These are phyloP conservation scores for Pleurostoma richardsiae DNA, from an alignment of 2,329 filamentous ascomycete genomes.

Conservation along the genomic window DNA sequence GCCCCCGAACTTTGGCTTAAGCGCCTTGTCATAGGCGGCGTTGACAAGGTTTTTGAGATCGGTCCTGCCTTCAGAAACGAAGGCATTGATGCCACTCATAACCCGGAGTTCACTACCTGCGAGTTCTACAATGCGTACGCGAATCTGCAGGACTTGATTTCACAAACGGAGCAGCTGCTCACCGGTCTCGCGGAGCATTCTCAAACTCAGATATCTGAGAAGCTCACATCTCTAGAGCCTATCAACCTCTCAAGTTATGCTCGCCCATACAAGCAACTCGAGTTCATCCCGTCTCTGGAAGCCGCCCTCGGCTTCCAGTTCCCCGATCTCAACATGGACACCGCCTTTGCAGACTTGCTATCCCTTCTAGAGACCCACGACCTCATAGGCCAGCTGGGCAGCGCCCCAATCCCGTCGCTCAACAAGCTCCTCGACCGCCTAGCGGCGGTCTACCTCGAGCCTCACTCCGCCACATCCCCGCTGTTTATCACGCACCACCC, in stretches of 20 bases:
- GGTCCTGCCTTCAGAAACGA: constrained; percentile 92
- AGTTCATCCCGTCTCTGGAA: constrained; percentile 81
- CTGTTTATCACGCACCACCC: constrained; percentile 89
- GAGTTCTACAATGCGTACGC: constrained; percentile 92
- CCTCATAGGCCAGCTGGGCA: constrained; percentile 55
- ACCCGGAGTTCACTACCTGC: constrained; percentile 95
- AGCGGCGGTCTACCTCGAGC: constrained; percentile 71
- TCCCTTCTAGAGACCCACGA: constrained; percentile 52
- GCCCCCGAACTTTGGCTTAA: constrained; percentile 96
- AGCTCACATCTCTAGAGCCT: constrained; percentile 39
- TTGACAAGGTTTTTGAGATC: constrained; percentile 89
- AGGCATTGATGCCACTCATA: constrained; percentile 85
- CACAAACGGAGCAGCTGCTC: constrained; percentile 69
- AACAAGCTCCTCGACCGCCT: constrained; percentile 74
- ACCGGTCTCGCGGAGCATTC: constrained; percentile 50
- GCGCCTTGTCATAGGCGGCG: constrained; percentile 80
- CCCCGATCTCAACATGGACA: constrained; percentile 52
- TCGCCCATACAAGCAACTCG: constrained; percentile 58
- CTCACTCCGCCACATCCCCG: constrained; percentile 59
- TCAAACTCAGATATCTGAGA: constrained; percentile 35
- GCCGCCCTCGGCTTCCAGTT: constrained; percentile 58
- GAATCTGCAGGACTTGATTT: constrained; percentile 69
- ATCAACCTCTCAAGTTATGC: constrained; percentile 43
- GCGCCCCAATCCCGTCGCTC: constrained; percentile 61
- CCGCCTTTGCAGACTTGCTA: constrained; percentile 55